phyloP scores from a whole-genome alignment of 2,329 filamentous ascomycete genomes.

The Cylindrodendrum hubeiense region DNA sequence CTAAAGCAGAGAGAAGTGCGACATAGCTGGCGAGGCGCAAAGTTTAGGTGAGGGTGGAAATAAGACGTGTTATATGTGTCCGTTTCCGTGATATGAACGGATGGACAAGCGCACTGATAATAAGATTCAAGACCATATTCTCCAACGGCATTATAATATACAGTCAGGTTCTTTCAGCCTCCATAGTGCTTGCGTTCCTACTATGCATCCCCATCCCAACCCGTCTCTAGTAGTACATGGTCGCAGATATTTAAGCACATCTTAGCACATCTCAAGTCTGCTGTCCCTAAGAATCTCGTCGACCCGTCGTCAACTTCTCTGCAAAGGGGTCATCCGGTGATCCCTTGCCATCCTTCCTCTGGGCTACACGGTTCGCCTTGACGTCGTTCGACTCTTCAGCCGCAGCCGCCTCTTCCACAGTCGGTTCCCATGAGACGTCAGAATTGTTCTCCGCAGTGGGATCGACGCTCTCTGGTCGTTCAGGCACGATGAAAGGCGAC shows the following conservation, averaged over 20 bases:
- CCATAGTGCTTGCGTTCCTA: neutral
- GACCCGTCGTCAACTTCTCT: constrained; percentile 20
- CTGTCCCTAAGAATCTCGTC: constrained; percentile 23
- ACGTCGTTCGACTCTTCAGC: constrained; percentile 23
- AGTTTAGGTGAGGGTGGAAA: neutral
- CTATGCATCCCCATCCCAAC: neutral
- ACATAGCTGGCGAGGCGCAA: neutral
- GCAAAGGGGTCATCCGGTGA: constrained; percentile 25
- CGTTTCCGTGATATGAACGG: neutral
- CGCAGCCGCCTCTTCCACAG: constrained; percentile 22
- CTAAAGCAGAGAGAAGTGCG: neutral
- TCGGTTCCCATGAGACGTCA: constrained; percentile 15
- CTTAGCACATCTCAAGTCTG: constrained; percentile 1
- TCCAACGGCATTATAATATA: constrained; percentile 31
- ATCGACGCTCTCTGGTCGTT: neutral
- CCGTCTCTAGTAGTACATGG: constrained; percentile 16
- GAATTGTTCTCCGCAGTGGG: constrained; percentile 8
- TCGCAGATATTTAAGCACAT: constrained; percentile 11
- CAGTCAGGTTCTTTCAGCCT: constrained; percentile 8
- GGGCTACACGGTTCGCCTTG: constrained; percentile 18
- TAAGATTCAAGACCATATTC: neutral
- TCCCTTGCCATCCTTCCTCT: constrained; percentile 4
- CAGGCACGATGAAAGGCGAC: constrained; percentile 32
- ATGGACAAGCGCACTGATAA: neutral
- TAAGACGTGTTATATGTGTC: neutral